phyloP scores from a whole-genome alignment of 495 filamentous ascomycete species.

The Lichenothelia convexa region DNA sequence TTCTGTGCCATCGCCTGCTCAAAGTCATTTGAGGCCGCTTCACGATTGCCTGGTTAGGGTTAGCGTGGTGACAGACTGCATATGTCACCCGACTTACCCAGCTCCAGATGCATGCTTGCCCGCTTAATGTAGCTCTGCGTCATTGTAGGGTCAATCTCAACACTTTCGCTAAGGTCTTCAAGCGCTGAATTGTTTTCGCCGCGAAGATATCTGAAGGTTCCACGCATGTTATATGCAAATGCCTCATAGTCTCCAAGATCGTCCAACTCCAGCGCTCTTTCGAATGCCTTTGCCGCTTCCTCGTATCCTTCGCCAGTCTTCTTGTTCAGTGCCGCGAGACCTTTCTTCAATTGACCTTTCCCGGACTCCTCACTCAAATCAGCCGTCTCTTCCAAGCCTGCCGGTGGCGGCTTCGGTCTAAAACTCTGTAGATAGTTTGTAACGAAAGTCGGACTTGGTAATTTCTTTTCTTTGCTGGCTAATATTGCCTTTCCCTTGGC shows the following conservation, averaged over 20 bases:
- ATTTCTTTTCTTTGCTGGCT: slow-evolving; percentile 54
- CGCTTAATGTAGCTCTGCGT: slow-evolving; percentile 98
- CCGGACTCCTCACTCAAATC: slow-evolving; percentile 64
- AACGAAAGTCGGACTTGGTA: slow-evolving; percentile 89
- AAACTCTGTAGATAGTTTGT: slow-evolving; percentile 99
- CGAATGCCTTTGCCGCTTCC: slow-evolving; percentile 66
- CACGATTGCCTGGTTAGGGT: slow-evolving; percentile 51
- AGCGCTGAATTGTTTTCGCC: slow-evolving; percentile 74
- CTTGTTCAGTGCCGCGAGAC: slow-evolving; percentile 59
- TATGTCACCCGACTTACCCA: slow-evolving; percentile 38
- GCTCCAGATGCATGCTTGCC: slow-evolving; percentile 92
- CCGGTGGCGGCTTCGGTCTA: slow-evolving; percentile 57
- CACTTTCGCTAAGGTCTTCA: slow-evolving; percentile 71
- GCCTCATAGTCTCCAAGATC: slow-evolving; percentile 67
- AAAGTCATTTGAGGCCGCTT: slow-evolving; percentile 76
- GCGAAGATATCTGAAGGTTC: slow-evolving; percentile 82
- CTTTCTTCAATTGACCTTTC: slow-evolving; percentile 65
- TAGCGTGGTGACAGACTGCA: slow-evolving; percentile 2
- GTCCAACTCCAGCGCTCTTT: slow-evolving; percentile 64
- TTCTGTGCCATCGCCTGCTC: slow-evolving; percentile 71
- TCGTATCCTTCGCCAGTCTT: slow-evolving; percentile 83
- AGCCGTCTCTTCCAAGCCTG: slow-evolving; percentile 60
- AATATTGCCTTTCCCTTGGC: slow-evolving; percentile 77
- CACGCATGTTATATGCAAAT: slow-evolving; percentile 85
- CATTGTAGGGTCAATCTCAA: slow-evolving; percentile 68